A percentile compares a stretch with the other conserved stretches of the same genome.
phyloP scores from a whole-genome alignment of 1,284 basidiomycete genomes.

The Ceratobasidium sp. region DNA sequence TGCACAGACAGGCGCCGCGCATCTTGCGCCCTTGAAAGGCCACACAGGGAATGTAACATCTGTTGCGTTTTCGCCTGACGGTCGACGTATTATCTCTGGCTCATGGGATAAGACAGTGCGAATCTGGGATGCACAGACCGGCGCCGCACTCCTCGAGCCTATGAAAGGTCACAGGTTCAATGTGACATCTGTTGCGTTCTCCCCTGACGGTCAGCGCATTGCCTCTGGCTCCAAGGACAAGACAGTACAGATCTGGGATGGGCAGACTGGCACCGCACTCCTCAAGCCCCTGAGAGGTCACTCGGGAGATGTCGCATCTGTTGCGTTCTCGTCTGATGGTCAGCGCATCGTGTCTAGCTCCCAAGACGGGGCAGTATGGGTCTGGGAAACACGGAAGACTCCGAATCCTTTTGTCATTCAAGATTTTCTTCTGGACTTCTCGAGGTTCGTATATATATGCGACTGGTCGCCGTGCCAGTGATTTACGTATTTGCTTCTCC shows the following conservation, averaged over 20 bases:
- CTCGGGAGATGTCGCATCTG: neutral
- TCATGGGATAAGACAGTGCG: constrained; percentile 34
- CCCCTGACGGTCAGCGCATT: neutral
- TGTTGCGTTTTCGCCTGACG: constrained; percentile 32
- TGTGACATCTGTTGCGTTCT: constrained; percentile 29
- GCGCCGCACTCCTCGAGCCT: neutral
- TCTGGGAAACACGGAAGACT: neutral
- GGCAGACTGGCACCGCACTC: neutral
- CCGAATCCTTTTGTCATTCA: neutral
- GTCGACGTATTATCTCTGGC: constrained; percentile 36
- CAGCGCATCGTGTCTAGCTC: constrained; percentile 9
- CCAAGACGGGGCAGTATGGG: neutral
- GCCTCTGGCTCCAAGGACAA: constrained; percentile 18
- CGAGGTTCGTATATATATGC: neutral
- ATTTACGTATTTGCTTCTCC: too few species aligned
- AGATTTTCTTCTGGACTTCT: neutral
- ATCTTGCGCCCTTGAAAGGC: neutral
- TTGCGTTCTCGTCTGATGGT: constrained; percentile 16
- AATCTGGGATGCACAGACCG: constrained; percentile 39
- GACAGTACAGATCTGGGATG: constrained; percentile 40
- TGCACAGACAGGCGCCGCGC: neutral
- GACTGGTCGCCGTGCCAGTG: too few species aligned
- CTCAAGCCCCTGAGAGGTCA: too few species aligned
- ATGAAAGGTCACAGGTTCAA: neutral
- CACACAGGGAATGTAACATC: constrained; percentile 20